These are phyloP conservation scores for Fomitiporia mediterranea DNA, from an alignment of 1,284 basidiomycete genomes.

Conservation along the genomic window DNA sequence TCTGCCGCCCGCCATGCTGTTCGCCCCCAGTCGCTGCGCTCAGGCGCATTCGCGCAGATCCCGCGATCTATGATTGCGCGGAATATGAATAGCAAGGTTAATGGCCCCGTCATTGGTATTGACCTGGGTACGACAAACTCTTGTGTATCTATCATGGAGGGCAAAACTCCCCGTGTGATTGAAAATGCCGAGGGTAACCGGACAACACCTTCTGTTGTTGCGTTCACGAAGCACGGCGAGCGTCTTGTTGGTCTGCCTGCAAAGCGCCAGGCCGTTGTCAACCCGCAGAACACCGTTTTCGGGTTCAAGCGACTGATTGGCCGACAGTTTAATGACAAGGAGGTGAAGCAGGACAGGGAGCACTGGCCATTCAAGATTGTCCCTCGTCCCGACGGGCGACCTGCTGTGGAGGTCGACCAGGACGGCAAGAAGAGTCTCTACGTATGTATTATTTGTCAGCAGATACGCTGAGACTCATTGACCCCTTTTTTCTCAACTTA, in stretches of 20 bases:
- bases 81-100: slow-evolving; percentile 82
- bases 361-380: slow-evolving; percentile 88
- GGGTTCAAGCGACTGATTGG: slow-evolving; percentile 98
- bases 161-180: slow-evolving; percentile 89
- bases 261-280: slow-evolving; percentile 96
- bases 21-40: slow-evolving; percentile 52
- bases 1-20: slow-evolving; percentile 53
- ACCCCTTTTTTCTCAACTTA: slow-evolving; percentile 17
- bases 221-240: slow-evolving; percentile 95
- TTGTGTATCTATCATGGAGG: slow-evolving; percentile 95
- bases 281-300: slow-evolving; percentile 90
- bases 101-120: slow-evolving; percentile 79
- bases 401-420: slow-evolving; percentile 78
- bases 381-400: slow-evolving; percentile 62
- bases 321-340: slow-evolving; percentile 88
- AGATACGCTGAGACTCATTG: slow-evolving; percentile 6
- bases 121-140: slow-evolving; percentile 89
- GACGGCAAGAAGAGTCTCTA: slow-evolving; percentile 62
- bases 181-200: slow-evolving; percentile 98
- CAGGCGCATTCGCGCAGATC: slow-evolving; percentile 58
- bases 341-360: slow-evolving; percentile 87
- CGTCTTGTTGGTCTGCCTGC: slow-evolving; percentile 94
- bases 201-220: slow-evolving; percentile 97
- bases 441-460: slow-evolving; percentile 39
- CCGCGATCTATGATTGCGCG: slow-evolving; percentile 68